Evolutionary conservation across 1,284 basidiomycete species (phyloP).

Genomic region (Austroboletus novae-zelandiae): DNA sequence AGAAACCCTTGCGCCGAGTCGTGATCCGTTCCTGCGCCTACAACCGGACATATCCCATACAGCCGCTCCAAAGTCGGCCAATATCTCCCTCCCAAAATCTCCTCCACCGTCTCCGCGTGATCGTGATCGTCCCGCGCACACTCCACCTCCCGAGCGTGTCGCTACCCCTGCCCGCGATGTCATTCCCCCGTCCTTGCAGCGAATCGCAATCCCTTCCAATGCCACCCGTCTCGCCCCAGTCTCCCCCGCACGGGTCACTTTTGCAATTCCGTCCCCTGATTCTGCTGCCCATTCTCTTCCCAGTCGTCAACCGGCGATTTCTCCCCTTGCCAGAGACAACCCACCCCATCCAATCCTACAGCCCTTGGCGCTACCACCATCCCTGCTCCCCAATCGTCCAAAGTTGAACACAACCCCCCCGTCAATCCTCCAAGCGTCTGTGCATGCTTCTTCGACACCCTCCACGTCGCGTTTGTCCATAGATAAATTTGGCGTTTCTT

Average conservation of each 20-base stretch:
- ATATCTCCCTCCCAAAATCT: conserved; percentile 7
- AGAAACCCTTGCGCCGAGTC: conserved; percentile 11
- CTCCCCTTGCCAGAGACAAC: conserved; percentile 14
- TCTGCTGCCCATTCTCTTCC: conserved; percentile 5
- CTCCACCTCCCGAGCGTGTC: conserved; percentile 16
- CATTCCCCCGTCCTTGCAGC: conserved; percentile 14
- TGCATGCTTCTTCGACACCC: conserved; percentile 11
- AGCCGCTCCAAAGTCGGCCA: conserved; percentile 3
- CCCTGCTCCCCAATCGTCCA: conserved; percentile 4
- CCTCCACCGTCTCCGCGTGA: neutral
- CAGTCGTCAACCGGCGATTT: conserved; percentile 15
- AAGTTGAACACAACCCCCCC: conserved; percentile 13
- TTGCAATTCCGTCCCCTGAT: conserved; percentile 18
- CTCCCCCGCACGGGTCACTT: conserved; percentile 11
- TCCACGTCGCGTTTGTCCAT: conserved; percentile 16
- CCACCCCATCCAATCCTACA: neutral
- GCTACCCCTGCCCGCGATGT: conserved; percentile 18
- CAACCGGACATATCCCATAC: conserved; percentile 10
- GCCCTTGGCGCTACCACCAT: conserved; percentile 10
- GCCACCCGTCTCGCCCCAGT: conserved; percentile 1
- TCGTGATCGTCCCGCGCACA: conserved; percentile 6
- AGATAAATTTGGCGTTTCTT: conserved; percentile 11
- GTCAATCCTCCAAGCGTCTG: conserved; percentile 7
- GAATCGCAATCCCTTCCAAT: conserved; percentile 21
- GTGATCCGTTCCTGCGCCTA: conserved; percentile 30